These are phyloP conservation scores for Marasmius oreades DNA, from an alignment of 1,284 basidiomycete genomes.

Conservation along the genomic window DNA sequence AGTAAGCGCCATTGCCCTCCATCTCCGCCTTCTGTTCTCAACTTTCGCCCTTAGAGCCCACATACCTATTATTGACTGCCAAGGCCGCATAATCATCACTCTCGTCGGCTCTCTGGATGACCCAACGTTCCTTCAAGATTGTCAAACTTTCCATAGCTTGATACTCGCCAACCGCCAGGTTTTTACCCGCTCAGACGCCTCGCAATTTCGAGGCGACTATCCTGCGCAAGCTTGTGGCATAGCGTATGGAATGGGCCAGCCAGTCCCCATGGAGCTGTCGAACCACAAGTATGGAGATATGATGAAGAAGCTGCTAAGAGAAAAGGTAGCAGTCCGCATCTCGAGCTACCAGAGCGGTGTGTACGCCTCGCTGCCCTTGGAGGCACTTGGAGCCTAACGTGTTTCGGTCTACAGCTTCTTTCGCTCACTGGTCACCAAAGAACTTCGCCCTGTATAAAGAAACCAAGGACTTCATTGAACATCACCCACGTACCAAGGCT, in stretches of 20 bases:
- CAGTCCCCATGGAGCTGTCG: background rate
- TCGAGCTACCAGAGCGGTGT: background rate
- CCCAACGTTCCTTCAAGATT: too few relatives aligned
- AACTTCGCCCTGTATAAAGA: background rate
- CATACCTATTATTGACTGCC: too few relatives aligned
- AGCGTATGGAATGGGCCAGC: background rate
- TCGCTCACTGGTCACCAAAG: background rate
- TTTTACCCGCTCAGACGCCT: too few relatives aligned
- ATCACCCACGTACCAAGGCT: background rate
- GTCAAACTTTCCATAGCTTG: too few relatives aligned
- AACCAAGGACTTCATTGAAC: background rate
- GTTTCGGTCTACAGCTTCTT: too few relatives aligned
- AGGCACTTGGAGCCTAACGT: too few relatives aligned
- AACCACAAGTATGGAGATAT: background rate
- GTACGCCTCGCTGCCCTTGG: background rate
- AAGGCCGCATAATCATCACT: too few relatives aligned
- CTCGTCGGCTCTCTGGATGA: too few relatives aligned
- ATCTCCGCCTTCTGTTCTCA: too few relatives aligned
- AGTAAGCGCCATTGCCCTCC: too few relatives aligned
- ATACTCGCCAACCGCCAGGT: too few relatives aligned
- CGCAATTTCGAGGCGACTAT: background rate
- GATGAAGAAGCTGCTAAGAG: background rate
- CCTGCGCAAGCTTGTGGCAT: background rate
- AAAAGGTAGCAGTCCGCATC: background rate
- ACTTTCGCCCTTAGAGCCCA: too few relatives aligned